Percentiles rank a stretch among this genome's conserved stretches.
Evolutionary conservation across 176 grass and related monocot species (phyloP).

Genomic region (Tillandsia leiboldiana): DNA sequence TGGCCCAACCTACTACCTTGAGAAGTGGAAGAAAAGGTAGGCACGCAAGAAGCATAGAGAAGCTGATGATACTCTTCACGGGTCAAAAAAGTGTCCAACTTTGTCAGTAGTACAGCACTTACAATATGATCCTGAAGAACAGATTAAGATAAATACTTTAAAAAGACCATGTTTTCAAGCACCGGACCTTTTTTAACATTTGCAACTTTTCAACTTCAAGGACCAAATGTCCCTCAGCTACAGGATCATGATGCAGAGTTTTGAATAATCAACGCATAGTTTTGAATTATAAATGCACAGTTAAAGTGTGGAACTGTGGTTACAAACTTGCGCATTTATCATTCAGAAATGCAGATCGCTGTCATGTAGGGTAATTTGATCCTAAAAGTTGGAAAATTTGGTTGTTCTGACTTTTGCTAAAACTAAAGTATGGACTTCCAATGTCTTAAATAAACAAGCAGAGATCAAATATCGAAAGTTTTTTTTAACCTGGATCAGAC

Average conservation of each 20-base stretch:
- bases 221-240: neutral
- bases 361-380: too few relatives aligned
- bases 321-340: too few relatives aligned
- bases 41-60: constrained; percentile 55
- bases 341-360: too few relatives aligned
- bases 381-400: too few relatives aligned
- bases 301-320: too few relatives aligned
- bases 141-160: neutral
- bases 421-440: too few relatives aligned
- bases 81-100: constrained; percentile 56
- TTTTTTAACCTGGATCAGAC: constrained; percentile 73
- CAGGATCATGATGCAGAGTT: too few relatives aligned
- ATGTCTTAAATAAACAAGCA: neutral
- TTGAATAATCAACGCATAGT: too few relatives aligned
- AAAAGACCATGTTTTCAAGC: neutral
- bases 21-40: constrained; percentile 24
- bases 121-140: constrained; percentile 69
- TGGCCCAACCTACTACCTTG: constrained; percentile 22
- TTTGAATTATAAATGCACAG: too few relatives aligned
- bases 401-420: too few relatives aligned
- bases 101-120: constrained; percentile 89
- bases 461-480: neutral
- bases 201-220: neutral
- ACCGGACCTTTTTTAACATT: neutral
- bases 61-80: constrained; percentile 90